Base-by-base conservation (phyloP, 2,329 filamentous ascomycete genomes). In the Ceratocystis cacaofunesta region DNA sequence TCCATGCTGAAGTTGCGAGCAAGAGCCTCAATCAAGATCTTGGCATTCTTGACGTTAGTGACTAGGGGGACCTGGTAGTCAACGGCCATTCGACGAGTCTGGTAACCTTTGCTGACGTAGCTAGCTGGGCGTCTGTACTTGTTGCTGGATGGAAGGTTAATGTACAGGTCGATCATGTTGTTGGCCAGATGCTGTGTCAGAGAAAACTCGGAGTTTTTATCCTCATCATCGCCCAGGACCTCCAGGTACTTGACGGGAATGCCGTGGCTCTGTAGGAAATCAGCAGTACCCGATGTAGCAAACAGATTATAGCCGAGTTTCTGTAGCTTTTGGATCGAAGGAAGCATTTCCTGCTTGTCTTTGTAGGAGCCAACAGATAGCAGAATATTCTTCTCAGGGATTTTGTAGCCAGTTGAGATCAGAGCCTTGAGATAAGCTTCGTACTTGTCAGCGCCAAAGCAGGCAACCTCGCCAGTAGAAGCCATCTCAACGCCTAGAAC, bases 401-500 rank as follows among this genome's bases (percentile, higher is more conserved):
- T 84, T 76, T 89, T 92, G 82, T 99, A 99, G 58, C 94, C 94
- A 64, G 94, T 97, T 1, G 94, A 95, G 70, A 99, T 85, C 66
- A 99, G 80, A 64, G 90, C 94, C 79, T 99, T 99, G 71, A 99
- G 83, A 75, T 99, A 99, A 19, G 94, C 94, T 76, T 99, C 94
- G 73, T 95, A 96, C 77, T 96, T 96, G 76, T 96, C 91, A 69
- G 85, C 83, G 73, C 94, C 94, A 72, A 99, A 99, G 73, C 88
- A 96, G 70, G 94, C 94, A 71, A 99, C 94, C 77, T 99, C 94
- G 75, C 94, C 94, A 68, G 94, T 99, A 3, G 94, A 97, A 19
- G 94, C 94, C 94, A 99, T 99, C 78, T 99, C 94, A 5, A 99
- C 94, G 77, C 94, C 94, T 68, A 96, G 83, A 57, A 99, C 92